Base-by-base conservation (phyloP, 163 green algal genomes). In the Chlorella variabilis region DNA sequence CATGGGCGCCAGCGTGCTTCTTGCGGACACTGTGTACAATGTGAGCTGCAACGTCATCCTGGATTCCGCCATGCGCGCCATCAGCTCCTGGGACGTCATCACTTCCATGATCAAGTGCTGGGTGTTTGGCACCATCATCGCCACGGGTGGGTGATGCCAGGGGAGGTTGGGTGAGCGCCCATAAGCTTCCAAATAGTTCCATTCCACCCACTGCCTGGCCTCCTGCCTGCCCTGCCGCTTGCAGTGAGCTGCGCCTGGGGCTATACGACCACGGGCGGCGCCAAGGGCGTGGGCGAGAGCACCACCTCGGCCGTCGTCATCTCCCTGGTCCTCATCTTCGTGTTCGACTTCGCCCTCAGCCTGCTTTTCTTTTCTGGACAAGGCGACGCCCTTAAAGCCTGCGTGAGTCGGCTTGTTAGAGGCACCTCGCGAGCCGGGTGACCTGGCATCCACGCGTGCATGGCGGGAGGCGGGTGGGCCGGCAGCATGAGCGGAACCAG, bases 261-360 rank as follows among this genome's bases (percentile, higher is more conserved):
- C 34, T 98, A 97, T 88, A 99, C 97, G 25, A 99, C 97, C n/a
- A 93, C 85, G 7, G 97, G 97, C n/a, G 97, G 97, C 2, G 97
- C 97, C 65, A 99, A 99, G 89, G 97, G 97, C 23, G 97, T 99
- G 36, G 97, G 97, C 33, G 96, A 99, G 86, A 96, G 90, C 56
- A 99, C 97, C 66, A 99, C 97, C 20, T 96, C 89, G n/a, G 95
- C 96, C 0, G 96, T 98, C 1, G 96, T 98, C 51, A 98, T 98
- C 84, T 96, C 90, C 1, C 89, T 98, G 59, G 96, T 98, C 11
- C 86, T 92, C 59, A 98, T 98, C 86, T 98, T 98, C 75, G 86
- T 98, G 1, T 89, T 90, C 23, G 96, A 98, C 84, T 98, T 98
- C 79, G 85, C 94, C 31, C 88, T 98, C 41, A 95, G 88, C 21